Conservation (phyloP, 345 rosid species). For the Lepidium aucheri region DNA sequence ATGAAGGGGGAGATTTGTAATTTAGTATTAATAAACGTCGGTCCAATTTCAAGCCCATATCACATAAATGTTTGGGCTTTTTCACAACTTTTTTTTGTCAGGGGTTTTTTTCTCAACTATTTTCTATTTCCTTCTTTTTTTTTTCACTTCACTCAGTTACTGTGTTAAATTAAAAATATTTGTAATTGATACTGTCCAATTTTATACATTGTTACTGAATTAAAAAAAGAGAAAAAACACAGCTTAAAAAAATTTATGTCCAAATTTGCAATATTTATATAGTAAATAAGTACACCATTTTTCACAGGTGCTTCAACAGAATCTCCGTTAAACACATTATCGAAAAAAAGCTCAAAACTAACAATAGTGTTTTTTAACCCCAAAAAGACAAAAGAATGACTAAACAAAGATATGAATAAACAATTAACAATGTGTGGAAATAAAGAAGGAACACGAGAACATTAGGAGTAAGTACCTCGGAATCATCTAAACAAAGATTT, state of each 20-base stretch:
- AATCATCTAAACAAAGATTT: conserved; percentile 10
- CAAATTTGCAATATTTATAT: neutral
- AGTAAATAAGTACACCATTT: neutral
- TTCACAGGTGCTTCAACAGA: neutral
- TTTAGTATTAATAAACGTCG: conserved; percentile 1
- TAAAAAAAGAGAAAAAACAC: neutral
- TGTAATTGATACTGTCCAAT: too few species aligned
- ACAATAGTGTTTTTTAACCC: conserved; percentile 5
- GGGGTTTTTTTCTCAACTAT: too few species aligned
- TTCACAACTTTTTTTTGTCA: neutral
- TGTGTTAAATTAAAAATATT: too few species aligned
- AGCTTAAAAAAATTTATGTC: neutral
- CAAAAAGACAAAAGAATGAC: conserved; percentile 8
- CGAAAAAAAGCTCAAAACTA: neutral
- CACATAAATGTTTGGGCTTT: conserved; percentile 1
- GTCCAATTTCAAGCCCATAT: conserved; percentile 22
- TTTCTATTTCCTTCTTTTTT: too few species aligned
- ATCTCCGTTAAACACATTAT: neutral
- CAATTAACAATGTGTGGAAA: conserved; percentile 21
- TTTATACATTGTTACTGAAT: neutral
- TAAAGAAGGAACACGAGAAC: neutral
- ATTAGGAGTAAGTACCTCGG: conserved; percentile 17
- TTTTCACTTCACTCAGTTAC: too few species aligned
- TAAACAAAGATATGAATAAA: conserved; percentile 30
- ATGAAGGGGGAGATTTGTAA: neutral